Base-by-base conservation (phyloP, 2,329 filamentous ascomycete species). In the Pseudocercospora cruenta region DNA sequence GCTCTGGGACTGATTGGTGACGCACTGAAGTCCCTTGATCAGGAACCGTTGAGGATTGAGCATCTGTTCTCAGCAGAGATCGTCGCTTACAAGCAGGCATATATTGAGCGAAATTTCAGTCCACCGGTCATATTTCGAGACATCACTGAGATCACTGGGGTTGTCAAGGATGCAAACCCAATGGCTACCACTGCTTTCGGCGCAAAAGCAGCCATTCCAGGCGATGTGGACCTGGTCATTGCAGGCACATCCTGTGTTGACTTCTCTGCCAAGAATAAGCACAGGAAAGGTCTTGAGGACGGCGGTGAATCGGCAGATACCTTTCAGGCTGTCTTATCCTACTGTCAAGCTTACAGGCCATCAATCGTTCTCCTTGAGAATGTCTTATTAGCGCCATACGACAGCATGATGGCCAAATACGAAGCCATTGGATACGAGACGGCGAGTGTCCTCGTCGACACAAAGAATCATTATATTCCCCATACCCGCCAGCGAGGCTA, bases 181-280 rank as follows among this genome's bases (percentile, higher is more conserved):
- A 65, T 61, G 26, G 77, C 76, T 0, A 88, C 85, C 21, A 93
- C 90, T 1, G 89, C 89, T 0, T 90, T 90, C 73, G 91, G 91
- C 3, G 84, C 85, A 7, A 78, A 83, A 58, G 82, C 82, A 4
- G 60, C 76, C 1, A 85, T 93, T 0, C 90, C 90, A 0, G 77
- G 76, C 0, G 73, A 84, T 10, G 77, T 88, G 1, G 89, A 94
- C 68, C 74, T 94, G 0, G 79, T 94, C 1, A 80, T 94, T 53
- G 89, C 89, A 6, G 91, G 91, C 0, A 91, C 90, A 49, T 89
- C 90, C 0, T 95, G 91, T 70, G 90, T 92, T 1, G 91, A 94
- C 71, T 91, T 90, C 69, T 94, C 91, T 0, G 73, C 69, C 0
- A 76, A 93, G 33, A 94, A 93, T 75, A 85, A 80, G 58, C 76